These are phyloP conservation scores for Hamamelis virginiana DNA, from an alignment of 164 flowering plant genomes.

Conservation along the genomic window DNA sequence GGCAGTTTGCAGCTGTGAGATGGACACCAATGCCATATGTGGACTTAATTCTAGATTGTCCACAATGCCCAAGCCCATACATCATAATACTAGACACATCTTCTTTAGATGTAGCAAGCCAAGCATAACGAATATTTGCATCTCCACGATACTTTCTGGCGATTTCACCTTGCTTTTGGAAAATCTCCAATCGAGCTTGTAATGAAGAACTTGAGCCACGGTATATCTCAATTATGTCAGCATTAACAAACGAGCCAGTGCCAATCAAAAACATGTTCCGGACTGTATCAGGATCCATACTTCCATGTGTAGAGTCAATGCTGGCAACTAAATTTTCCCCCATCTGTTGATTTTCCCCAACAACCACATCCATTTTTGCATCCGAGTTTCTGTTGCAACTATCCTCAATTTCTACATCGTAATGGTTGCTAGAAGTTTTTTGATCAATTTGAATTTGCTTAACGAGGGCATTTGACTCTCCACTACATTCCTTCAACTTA, in stretches of 20 bases:
- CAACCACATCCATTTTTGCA: constrained; percentile 26
- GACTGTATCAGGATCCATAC: constrained; percentile 36
- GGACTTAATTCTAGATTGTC: constrained; percentile 30
- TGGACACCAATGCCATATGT: constrained; percentile 70
- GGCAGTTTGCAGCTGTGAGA: constrained; percentile 51
- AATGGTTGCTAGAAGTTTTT: constrained; percentile 19
- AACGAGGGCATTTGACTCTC: constrained; percentile 49
- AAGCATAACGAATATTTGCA: constrained; percentile 80
- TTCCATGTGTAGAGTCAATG: background rate
- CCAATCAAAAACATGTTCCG: constrained; percentile 41
- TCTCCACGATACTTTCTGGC: constrained; percentile 58
- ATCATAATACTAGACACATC: constrained; percentile 44
- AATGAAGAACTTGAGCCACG: constrained; percentile 28
- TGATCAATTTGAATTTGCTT: constrained; percentile 35
- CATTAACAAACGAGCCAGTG: constrained; percentile 29
- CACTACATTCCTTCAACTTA: constrained; percentile 50
- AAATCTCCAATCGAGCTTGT: constrained; percentile 54
- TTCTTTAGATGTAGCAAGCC: constrained; percentile 69
- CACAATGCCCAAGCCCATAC: constrained; percentile 61
- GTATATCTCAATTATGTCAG: constrained; percentile 40
- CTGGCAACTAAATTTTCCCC: background rate
- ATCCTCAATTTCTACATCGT: constrained; percentile 32
- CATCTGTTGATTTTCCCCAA: background rate
- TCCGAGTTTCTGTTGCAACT: constrained; percentile 20
- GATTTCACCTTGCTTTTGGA: constrained; percentile 73